Conservation (phyloP, 2,329 filamentous ascomycete species). For the Macrophomina tecta region DNA sequence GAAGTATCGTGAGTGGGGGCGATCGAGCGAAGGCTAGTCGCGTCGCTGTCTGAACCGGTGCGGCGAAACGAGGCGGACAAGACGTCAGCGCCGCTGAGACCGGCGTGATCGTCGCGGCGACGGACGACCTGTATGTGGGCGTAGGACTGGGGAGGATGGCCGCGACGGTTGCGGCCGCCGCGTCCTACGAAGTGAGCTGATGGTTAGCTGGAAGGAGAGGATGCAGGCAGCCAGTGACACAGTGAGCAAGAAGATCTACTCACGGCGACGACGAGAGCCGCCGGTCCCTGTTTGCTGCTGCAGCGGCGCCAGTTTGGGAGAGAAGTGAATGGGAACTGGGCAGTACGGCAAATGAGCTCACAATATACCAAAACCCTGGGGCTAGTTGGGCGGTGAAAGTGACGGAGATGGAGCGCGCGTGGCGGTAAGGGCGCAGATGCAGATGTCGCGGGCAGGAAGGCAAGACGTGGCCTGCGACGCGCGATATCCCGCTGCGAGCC, state of each 20-base stretch:
- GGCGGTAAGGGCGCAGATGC: not conserved
- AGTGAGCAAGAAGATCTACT: slow-evolving; percentile 18
- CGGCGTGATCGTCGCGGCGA: slow-evolving; percentile 22
- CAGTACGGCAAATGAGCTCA: not conserved
- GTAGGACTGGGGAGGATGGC: slow-evolving; percentile 29
- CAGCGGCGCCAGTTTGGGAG: slow-evolving; percentile 17
- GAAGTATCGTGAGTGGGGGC: slow-evolving; percentile 12
- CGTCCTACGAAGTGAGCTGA: not conserved
- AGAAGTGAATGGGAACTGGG: not conserved
- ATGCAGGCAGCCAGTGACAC: not conserved
- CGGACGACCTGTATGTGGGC: slow-evolving; percentile 38
- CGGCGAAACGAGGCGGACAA: slow-evolving; percentile 9
- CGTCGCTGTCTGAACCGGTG: slow-evolving; percentile 14
- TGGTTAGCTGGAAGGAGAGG: not conserved
- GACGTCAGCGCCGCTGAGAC: not conserved
- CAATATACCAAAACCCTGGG: not conserved
- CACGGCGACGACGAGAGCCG: slow-evolving; percentile 23
- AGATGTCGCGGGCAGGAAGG: slow-evolving; percentile 8
- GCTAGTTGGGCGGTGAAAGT: not conserved
- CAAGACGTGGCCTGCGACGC: not conserved
- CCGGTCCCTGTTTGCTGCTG: slow-evolving; percentile 5
- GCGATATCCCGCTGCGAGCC: not conserved
- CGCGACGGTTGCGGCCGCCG: slow-evolving; percentile 22
- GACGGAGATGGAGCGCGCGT: not conserved
- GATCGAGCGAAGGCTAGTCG: slow-evolving; percentile 16